Conservation (phyloP, 1,139 yeast genomes). For the Suhomyces anneliseae region DNA sequence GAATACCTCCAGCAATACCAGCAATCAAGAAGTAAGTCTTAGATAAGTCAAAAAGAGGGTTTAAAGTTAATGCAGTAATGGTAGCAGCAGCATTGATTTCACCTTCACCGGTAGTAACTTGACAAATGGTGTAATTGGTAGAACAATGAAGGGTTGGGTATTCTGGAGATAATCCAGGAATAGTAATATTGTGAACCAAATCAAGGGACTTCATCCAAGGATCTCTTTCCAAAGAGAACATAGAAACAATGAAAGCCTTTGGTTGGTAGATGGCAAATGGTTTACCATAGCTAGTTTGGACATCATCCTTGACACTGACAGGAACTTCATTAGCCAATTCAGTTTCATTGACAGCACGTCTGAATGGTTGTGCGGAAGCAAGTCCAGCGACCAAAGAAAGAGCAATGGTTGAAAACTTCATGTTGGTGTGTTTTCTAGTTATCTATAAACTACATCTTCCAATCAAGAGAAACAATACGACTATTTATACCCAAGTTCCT, state of each 20-base stretch:
- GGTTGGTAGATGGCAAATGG: constrained; percentile 50
- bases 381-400: constrained; percentile 13
- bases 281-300: constrained; percentile 30
- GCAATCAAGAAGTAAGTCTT: constrained; percentile 63
- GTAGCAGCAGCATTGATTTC: constrained; percentile 69
- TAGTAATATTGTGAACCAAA: constrained; percentile 41
- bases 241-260: constrained; percentile 54
- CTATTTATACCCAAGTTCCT: too few relatives aligned
- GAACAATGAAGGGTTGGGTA: constrained; percentile 60
- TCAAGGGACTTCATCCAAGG: constrained; percentile 53
- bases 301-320: constrained; percentile 18
- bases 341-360: constrained; percentile 21
- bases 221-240: constrained; percentile 55
- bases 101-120: constrained; percentile 67
- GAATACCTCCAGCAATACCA: constrained; percentile 70
- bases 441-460: too few relatives aligned
- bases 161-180: constrained; percentile 66
- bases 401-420: constrained; percentile 10
- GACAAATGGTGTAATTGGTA: constrained; percentile 54
- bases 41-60: constrained; percentile 56
- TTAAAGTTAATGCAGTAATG: constrained; percentile 53
- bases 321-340: constrained; percentile 14
- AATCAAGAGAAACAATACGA: too few relatives aligned
- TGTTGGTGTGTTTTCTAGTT: background rate
- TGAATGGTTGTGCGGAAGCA: constrained; percentile 23